Percentiles rank a stretch among this genome's conserved stretches.
phyloP scores from a whole-genome alignment of 2,329 filamentous ascomycete genomes.

The Fusarium sp. region DNA sequence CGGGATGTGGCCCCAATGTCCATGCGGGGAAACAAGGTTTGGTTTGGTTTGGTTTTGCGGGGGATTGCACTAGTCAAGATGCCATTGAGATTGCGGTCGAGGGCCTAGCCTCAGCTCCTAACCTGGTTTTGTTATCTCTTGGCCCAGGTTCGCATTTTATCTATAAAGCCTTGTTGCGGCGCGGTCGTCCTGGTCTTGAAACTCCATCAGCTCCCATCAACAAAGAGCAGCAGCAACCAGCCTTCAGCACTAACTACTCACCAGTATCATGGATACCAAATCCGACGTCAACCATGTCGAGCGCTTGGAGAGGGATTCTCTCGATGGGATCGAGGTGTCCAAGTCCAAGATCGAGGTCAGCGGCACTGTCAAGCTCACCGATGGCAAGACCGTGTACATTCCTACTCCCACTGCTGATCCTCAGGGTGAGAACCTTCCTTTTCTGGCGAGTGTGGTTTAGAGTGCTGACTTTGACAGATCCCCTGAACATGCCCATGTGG shows the following conservation, averaged over 20 bases:
- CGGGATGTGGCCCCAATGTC: conserved; percentile 38
- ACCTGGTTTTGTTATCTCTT: conserved; percentile 15
- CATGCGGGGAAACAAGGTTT: conserved; percentile 31
- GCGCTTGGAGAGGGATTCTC: conserved; percentile 32
- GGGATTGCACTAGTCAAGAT: conserved; percentile 22
- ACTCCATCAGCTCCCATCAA: conserved; percentile 13
- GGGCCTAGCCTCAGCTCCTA: neutral
- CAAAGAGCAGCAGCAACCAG: conserved; percentile 5
- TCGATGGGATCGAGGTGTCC: conserved; percentile 33
- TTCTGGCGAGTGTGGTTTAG: neutral
- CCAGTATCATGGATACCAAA: conserved; percentile 37
- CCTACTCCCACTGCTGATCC: conserved; percentile 42
- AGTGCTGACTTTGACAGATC: conserved; percentile 30
- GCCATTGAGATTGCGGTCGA: conserved; percentile 6
- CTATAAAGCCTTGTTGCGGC: conserved; percentile 21
- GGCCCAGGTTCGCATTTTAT: conserved; percentile 12
- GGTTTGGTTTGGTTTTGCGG: conserved; percentile 12
- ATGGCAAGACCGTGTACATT: conserved; percentile 37
- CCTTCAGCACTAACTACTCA: neutral
- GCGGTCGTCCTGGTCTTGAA: conserved; percentile 1
- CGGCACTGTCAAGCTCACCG: conserved; percentile 41
- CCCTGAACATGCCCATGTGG: conserved; percentile 45
- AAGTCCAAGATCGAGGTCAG: conserved; percentile 40
- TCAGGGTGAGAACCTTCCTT: neutral
- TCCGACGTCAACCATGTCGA: conserved; percentile 39